Base-by-base conservation (phyloP, 2,329 filamentous ascomycete genomes). In the Diplodia corticola region DNA sequence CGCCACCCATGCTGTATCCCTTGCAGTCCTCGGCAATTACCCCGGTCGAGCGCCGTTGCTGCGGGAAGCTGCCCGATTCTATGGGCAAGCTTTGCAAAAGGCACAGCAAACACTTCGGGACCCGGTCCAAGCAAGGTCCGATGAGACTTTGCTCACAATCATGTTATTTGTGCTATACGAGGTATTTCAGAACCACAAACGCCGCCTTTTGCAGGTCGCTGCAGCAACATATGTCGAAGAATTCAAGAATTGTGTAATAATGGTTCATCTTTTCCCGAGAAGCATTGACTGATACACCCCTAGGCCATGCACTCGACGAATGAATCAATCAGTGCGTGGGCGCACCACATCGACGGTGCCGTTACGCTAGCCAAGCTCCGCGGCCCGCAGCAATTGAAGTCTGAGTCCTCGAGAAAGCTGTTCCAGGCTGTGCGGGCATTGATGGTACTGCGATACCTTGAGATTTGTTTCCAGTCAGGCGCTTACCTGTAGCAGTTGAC, bases 151-250 rank as follows among this genome's bases (percentile, higher is more conserved):
- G 6, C 72, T 80, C 68, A 74, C 78, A 17, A 76, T 77, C 15
- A 71, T 80, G 50, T 71, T 80, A 65, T 79, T 80, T 68, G 77
- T 77, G 10, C 71, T 80, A 40, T 80, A 79, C 55, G 78, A 80
- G 73, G 78, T 79, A 73, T 40, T 73, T 59, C 46, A 53, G 59
- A 67, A 59, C 49, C 50, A 51, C 48, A 67, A 57, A 49, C 28
- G 15, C n/a, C 35, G 30, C 53, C 51, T 55, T 26, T 10, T 49
- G 44, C 44, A 50, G 30, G 49, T 49, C 15, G 44, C 50, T 13
- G 35, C 63, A 4, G 15, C 37, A 15, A 37, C 50, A 24, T 64
- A 53, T 22, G 20, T 48, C 30, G 50, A 54, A 22, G 50, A 64
- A 4, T 48, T 55, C 63, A 64, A 64, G 12, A 55, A 24, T 12